Evolutionary conservation across 2,329 filamentous ascomycete genomes (phyloP), one percentile per base, ranked within the genome.

Genomic region (Scleromitrula shiraiana): DNA sequence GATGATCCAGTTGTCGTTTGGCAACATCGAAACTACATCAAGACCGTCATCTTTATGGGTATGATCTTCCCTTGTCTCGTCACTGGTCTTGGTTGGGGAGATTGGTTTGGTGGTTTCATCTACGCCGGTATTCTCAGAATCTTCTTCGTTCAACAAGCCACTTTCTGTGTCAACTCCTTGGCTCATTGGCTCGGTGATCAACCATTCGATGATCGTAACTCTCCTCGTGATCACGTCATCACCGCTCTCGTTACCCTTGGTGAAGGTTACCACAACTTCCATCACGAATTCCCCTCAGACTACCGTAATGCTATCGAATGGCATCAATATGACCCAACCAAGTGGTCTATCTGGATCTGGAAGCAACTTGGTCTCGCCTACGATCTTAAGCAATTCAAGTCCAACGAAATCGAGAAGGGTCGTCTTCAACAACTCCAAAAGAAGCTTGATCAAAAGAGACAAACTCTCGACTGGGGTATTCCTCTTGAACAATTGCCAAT

Each of bases 261-360:
- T 41, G 88, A 90, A 70, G 88, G 88, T 24, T 94, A 94, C 73
- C 88, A 94, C 77, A 94, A 94, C 77, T 94, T 94, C 77, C 88
- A 94, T 71, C 88, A 94, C 76, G 88, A 94, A 68, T 94, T 94
- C 71, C 88, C 88, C 46, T 91, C 86, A 9, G 88, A 94, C 68
- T 94, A 93, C 79, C 86, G 88, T 65, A 94, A 94, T 66, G 88
- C 87, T 53, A 91, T 93, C 59, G 76, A 88, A 69, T 94, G 88
- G 87, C 84, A 82, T 71, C 88, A 94, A 71, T 94, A 94, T 63
- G 88, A 94, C 67, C 88, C 88, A 39, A 94, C 88, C 67, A 94
- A 94, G 74, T 93, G 88, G 87, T 77, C 72, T 64, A 94, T 94
- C 73, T 88, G 82, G 82, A 61, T 74, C 51, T 90, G 85, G 83